Evolutionary conservation across 495 filamentous ascomycete genomes (phyloP).

Genomic region (Penicillium mononematosum): DNA sequence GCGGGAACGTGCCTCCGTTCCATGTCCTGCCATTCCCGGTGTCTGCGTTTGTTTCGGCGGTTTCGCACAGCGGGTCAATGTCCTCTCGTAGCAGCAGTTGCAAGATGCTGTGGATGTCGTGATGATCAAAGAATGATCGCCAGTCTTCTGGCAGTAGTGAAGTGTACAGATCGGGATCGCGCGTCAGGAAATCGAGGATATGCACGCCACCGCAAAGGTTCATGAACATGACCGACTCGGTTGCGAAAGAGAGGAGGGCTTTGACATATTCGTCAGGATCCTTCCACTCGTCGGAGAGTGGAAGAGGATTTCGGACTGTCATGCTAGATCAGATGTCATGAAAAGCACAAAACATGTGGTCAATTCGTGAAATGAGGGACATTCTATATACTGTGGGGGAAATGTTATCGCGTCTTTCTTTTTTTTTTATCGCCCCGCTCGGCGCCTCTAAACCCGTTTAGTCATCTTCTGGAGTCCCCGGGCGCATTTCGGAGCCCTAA

Average conservation of each 20-base stretch:
- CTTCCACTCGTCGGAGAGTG: conserved; percentile 56
- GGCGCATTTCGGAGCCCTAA: neutral
- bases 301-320: conserved; percentile 47
- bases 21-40: conserved; percentile 30
- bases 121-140: conserved; percentile 70
- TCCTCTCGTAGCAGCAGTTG: conserved; percentile 78
- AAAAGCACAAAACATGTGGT: conserved; percentile 3
- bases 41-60: neutral
- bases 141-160: conserved; percentile 75
- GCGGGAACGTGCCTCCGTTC: conserved; percentile 57
- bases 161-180: conserved; percentile 74
- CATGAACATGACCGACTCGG: conserved; percentile 72
- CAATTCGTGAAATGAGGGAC: conserved; percentile 4
- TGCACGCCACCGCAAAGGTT: conserved; percentile 91
- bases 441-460: neutral
- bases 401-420: conserved; percentile 8
- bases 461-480: neutral
- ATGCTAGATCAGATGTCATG: conserved; percentile 12
- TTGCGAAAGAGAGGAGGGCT: conserved; percentile 74
- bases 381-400: conserved; percentile 4
- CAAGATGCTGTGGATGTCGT: conserved; percentile 70
- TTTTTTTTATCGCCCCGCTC: conserved; percentile 6
- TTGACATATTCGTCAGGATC: conserved; percentile 71
- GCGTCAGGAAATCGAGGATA: conserved; percentile 92
- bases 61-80: conserved; percentile 10